A percentile compares a stretch with the other conserved stretches of the same genome.
Evolutionary conservation across 805 yeast genomes (phyloP).

Genomic region (Wickerhamomyces mucosus): DNA sequence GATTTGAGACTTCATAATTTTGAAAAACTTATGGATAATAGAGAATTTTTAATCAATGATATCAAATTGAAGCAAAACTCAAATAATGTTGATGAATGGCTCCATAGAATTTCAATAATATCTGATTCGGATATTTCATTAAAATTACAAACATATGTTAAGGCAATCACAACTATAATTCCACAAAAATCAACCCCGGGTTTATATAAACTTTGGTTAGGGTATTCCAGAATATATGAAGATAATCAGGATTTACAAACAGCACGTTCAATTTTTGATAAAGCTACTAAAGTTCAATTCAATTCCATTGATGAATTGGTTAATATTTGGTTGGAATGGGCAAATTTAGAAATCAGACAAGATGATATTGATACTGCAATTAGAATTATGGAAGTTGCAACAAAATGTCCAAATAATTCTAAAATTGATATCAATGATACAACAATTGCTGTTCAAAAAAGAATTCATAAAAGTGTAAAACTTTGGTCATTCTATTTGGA

Average conservation of each 20-base stretch:
- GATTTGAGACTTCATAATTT: constrained; percentile 38
- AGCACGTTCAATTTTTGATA: constrained; percentile 53
- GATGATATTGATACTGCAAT: constrained; percentile 37
- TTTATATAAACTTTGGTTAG: constrained; percentile 57
- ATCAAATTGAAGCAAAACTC: constrained; percentile 52
- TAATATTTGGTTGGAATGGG: constrained; percentile 67
- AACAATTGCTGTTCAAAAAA: constrained; percentile 40
- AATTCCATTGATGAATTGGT: constrained; percentile 53
- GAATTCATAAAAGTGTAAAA: constrained; percentile 49
- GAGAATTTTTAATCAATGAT: constrained; percentile 56
- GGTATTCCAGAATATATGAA: constrained; percentile 59
- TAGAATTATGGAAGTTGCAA: constrained; percentile 31
- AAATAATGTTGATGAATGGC: constrained; percentile 61
- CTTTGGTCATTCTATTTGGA: constrained; percentile 74
- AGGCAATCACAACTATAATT: constrained; percentile 57
- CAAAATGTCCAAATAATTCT: constrained; percentile 31
- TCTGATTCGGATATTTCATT: constrained; percentile 29
- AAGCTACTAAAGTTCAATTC: constrained; percentile 65
- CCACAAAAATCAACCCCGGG: constrained; percentile 42
- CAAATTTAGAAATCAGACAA: constrained; percentile 47
- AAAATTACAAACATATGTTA: constrained; percentile 47
- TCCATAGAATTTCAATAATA: constrained; percentile 43
- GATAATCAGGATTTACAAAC: constrained; percentile 42
- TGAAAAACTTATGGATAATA: constrained; percentile 44
- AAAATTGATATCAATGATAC: constrained; percentile 30